Percentiles rank a stretch among this genome's conserved stretches.
Conservation (phyloP, 2,329 filamentous ascomycete species). For the Aspergillus hortae region DNA sequence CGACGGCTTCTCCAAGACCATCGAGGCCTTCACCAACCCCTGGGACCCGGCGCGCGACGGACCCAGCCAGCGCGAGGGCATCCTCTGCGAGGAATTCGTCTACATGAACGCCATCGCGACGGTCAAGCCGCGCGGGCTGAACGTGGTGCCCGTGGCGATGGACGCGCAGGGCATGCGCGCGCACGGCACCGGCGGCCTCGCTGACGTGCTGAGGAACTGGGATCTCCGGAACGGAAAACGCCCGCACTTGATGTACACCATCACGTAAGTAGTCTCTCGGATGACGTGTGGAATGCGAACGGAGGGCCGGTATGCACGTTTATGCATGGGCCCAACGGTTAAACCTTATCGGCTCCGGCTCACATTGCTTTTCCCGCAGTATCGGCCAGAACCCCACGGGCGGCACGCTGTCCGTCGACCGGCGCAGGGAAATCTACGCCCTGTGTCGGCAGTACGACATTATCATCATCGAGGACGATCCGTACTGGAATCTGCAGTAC, state of each 20-base stretch:
- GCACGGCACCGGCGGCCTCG: constrained; percentile 67
- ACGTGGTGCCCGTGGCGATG: constrained; percentile 69
- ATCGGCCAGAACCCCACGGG: constrained; percentile 88
- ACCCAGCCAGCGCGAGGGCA: constrained; percentile 65
- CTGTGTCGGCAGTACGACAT: constrained; percentile 81
- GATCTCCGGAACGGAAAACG: constrained; percentile 68
- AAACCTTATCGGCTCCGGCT: too few relatives aligned
- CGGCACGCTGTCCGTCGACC: constrained; percentile 66
- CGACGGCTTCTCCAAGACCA: constrained; percentile 75
- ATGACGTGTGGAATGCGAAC: too few relatives aligned
- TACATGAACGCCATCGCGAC: constrained; percentile 75
- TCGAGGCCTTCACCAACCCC: constrained; percentile 71
- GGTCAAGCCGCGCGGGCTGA: constrained; percentile 64
- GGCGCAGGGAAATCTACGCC: constrained; percentile 74
- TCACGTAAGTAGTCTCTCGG: constrained; percentile 61
- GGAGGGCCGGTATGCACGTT: too few relatives aligned
- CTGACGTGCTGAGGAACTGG: constrained; percentile 79
- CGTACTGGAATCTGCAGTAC: constrained; percentile 93
- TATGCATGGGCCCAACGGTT: too few relatives aligned
- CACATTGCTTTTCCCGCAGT: constrained; percentile 34
- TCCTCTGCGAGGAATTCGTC: constrained; percentile 75
- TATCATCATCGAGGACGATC: constrained; percentile 89
- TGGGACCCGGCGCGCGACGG: constrained; percentile 70
- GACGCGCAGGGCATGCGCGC: constrained; percentile 79
- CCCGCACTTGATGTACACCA: constrained; percentile 84